Percentiles rank a stretch among this genome's conserved stretches.
Conservation (phyloP, 106 monocot genomes). For the Narthecium ossifragum region DNA sequence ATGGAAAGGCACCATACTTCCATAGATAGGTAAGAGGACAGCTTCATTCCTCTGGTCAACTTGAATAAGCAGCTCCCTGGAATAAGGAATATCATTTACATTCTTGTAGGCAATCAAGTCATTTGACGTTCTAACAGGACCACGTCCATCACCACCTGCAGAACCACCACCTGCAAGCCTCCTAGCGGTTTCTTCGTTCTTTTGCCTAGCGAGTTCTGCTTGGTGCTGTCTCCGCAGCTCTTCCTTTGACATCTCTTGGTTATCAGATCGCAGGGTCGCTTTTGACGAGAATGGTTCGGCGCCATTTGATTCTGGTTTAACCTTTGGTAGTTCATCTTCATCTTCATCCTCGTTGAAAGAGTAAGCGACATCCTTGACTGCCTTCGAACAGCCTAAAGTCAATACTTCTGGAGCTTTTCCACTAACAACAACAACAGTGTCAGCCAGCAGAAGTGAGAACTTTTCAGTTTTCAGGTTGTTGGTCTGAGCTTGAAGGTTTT, state of each 20-base stretch:
- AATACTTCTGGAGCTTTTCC: slow-evolving; percentile 64
- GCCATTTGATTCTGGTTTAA: slow-evolving; percentile 15
- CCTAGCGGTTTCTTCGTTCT: slow-evolving; percentile 83
- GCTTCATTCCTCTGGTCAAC: slow-evolving; percentile 88
- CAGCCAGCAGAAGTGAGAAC: slow-evolving; percentile 74
- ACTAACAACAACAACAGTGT: slow-evolving; percentile 56
- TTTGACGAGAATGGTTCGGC: slow-evolving; percentile 36
- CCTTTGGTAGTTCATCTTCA: slow-evolving; percentile 24
- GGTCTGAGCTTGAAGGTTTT: slow-evolving; percentile 61
- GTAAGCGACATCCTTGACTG: slow-evolving; percentile 63
- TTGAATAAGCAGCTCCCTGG: slow-evolving; percentile 65
- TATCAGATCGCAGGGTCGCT: slow-evolving; percentile 77
- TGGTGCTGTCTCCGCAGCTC: slow-evolving; percentile 84
- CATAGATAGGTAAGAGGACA: slow-evolving; percentile 79
- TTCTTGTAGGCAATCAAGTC: slow-evolving; percentile 84
- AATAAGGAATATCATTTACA: slow-evolving; percentile 60
- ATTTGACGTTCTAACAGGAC: slow-evolving; percentile 42
- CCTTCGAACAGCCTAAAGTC: slow-evolving; percentile 70
- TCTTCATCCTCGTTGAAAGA: slow-evolving; percentile 83
- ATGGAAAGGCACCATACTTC: slow-evolving; percentile 83
- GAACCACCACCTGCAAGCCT: slow-evolving; percentile 69
- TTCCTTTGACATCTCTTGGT: slow-evolving; percentile 91
- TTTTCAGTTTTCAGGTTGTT: slow-evolving; percentile 77
- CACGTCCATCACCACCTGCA: slow-evolving; percentile 45
- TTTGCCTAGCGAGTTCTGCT: slow-evolving; percentile 88